Evolutionary conservation across 306 rosid genomes (phyloP).

Genomic region (Vicia sativa): DNA sequence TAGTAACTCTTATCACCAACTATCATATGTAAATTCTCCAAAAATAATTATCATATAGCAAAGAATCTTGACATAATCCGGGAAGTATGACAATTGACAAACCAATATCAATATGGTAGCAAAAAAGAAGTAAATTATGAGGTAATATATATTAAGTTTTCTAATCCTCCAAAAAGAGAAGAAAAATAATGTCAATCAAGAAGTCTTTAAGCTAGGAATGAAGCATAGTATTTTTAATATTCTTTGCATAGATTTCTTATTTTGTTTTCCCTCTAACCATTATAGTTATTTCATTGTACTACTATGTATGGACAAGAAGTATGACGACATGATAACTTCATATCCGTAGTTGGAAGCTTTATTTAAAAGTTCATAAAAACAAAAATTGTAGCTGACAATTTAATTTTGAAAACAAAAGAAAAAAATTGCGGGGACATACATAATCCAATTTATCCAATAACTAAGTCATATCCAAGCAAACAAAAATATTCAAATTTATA

Average conservation of each 20-base stretch:
- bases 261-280: slow-evolving; percentile 19
- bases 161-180: not conserved
- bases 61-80: not conserved
- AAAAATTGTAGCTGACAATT: slow-evolving; percentile 8
- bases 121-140: not conserved
- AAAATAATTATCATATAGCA: not conserved
- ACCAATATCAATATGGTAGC: not conserved
- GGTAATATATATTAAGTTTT: not conserved
- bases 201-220: not conserved
- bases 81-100: not conserved
- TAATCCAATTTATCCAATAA: slow-evolving; percentile 6
- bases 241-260: not conserved
- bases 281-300: slow-evolving; percentile 6
- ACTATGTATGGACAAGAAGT: slow-evolving; percentile 20
- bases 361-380: slow-evolving; percentile 8
- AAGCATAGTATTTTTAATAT: slow-evolving; percentile 1
- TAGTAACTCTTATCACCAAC: not conserved
- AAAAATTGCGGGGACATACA: not conserved
- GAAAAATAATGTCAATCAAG: not conserved
- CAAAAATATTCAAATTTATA: not conserved
- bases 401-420: slow-evolving; percentile 4
- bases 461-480: not conserved
- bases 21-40: not conserved
- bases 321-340: not conserved
- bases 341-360: slow-evolving; percentile 12